Percentiles rank a stretch among this genome's conserved stretches.
phyloP scores from a whole-genome alignment of 148 eudicot species.

The Chenopodium album region DNA sequence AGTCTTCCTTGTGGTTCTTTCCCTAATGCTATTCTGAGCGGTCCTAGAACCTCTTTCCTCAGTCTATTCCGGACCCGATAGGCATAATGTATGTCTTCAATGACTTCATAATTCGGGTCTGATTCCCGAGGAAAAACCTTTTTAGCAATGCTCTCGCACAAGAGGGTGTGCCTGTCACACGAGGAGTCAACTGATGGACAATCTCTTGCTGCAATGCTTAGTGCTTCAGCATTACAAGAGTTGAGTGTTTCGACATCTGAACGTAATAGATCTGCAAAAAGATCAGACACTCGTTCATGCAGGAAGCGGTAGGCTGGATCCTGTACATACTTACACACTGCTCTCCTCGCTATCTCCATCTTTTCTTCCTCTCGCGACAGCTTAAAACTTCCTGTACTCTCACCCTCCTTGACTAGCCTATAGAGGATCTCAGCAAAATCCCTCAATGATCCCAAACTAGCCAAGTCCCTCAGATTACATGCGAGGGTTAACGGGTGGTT shows the following conservation, averaged over 20 bases:
- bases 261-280: constrained; percentile 20
- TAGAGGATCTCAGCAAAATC: constrained; percentile 22
- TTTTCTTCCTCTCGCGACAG: background rate
- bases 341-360: constrained; percentile 9
- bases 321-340: constrained; percentile 17
- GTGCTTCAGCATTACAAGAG: background rate
- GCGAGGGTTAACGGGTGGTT: constrained; percentile 24
- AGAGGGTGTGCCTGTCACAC: constrained; percentile 18
- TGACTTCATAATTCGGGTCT: constrained; percentile 2
- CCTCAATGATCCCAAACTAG: constrained; percentile 14
- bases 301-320: constrained; percentile 23
- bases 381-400: background rate
- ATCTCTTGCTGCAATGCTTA: constrained; percentile 21
- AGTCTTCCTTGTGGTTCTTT: background rate
- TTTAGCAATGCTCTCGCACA: constrained; percentile 25
- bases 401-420: background rate
- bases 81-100: constrained; percentile 17
- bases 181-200: constrained; percentile 22
- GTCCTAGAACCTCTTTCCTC: constrained; percentile 21
- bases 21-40: constrained; percentile 13
- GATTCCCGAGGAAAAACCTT: constrained; percentile 26
- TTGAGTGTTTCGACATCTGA: constrained; percentile 11
- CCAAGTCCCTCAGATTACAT: constrained; percentile 21
- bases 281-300: constrained; percentile 26
- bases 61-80: constrained; percentile 20